Base-by-base conservation (phyloP, 208 protist genomes). In the Crithidia bombi region DNA sequence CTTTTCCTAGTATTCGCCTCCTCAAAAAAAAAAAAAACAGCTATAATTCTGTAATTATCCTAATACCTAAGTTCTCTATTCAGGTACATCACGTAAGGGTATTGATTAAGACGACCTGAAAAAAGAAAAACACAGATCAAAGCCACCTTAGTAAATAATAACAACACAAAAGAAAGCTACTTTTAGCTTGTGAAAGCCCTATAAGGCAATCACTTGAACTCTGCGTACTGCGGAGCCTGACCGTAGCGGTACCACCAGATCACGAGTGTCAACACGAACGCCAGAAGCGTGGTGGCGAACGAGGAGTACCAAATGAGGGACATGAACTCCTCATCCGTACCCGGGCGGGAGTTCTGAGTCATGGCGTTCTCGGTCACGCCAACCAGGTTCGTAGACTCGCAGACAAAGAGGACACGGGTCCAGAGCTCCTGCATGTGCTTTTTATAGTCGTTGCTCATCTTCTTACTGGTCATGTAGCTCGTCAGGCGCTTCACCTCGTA, bases 321-420 rank as follows among this genome's bases (percentile, higher is more conserved):
- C 90, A 95, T 95, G 69, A 95, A 95, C 69, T 95, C 87, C 75
- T 95, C 90, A 78, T 95, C 90, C 23, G 90, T 95, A 70, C 86
- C 90, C 38, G 87, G 86, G 56, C 87, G 85, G 25, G 87, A 90
- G 68, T 92, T 92, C 76, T 95, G 90, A 62, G 83, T 79, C 33
- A 75, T 75, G 21, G 85, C 81, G 74, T 90, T 90, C 67, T 93
- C 87, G 5, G 81, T 86, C 28, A 81, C 80, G 51, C 90, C 90
- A 63, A 93, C 90, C 46, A 88, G 66, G 73, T 90, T 95, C 38
- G 77, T 79, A 33, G 90, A 92, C 73, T 95, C 90, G 82, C 87
- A 92, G 17, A 90, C 80, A 62, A 95, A 95, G 19, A 93, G 75
- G 33, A 91, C 86, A 39, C 85, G 80, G 10, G 86, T 91, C 90